A percentile compares a stretch with the other conserved stretches of the same genome.
Conservation (phyloP, 208 protist genomes). For the Leishmania gerbilli region DNA sequence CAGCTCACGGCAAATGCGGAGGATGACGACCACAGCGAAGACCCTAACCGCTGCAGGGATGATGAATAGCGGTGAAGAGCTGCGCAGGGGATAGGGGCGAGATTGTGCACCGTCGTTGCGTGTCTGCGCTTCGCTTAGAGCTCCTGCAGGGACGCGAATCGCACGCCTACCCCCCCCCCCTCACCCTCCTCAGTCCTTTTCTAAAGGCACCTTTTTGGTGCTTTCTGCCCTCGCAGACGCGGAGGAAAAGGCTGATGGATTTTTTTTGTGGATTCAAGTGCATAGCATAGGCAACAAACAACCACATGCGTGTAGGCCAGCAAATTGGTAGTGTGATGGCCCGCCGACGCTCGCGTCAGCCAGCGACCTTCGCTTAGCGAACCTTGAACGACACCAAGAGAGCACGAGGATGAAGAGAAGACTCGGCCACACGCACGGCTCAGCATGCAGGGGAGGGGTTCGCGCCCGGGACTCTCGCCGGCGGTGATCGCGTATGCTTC, state of each 20-base stretch:
- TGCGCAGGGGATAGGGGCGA: no score
- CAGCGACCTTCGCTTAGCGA: background rate
- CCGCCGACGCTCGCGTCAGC: background rate
- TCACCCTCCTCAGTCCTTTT: background rate
- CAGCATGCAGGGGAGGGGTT: background rate
- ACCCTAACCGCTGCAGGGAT: background rate
- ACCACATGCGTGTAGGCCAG: background rate
- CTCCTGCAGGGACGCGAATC: background rate
- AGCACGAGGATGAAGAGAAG: background rate
- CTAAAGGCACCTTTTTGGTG: background rate
- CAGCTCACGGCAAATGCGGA: background rate
- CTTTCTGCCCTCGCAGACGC: background rate
- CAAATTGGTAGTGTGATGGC: background rate
- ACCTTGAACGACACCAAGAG: no score
- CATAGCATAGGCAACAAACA: background rate
- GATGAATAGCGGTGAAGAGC: background rate
- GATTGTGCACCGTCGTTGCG: no score
- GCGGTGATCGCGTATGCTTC: background rate
- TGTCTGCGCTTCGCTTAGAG: background rate
- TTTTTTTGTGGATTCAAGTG: background rate
- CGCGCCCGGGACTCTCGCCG: background rate
- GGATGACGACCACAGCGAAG: background rate
- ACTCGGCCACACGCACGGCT: background rate
- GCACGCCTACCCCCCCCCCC: background rate
- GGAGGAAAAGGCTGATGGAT: background rate